Evolutionary conservation across 306 rosid species (phyloP).

Genomic region (Cucurbita pepo): DNA sequence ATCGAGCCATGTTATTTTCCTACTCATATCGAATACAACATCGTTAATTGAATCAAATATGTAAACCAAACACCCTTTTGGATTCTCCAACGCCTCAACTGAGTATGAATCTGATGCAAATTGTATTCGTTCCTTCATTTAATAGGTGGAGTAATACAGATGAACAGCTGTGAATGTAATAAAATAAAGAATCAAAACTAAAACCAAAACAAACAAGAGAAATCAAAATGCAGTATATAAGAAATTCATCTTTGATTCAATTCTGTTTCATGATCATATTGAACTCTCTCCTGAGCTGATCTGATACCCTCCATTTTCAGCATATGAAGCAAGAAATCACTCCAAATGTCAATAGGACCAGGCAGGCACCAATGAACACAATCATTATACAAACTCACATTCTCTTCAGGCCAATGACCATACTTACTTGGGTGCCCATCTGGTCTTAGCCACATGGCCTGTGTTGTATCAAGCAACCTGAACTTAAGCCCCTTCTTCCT

Average conservation of each 20-base stretch:
- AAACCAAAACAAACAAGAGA: not conserved
- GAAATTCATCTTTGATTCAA: not conserved
- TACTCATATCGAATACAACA: not conserved
- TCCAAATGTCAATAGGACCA: slow-evolving; percentile 75
- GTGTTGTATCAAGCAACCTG: slow-evolving; percentile 54
- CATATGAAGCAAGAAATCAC: slow-evolving; percentile 58
- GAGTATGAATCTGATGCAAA: not conserved
- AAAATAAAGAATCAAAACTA: not conserved
- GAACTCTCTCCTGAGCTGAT: slow-evolving; percentile 44
- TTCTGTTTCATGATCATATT: slow-evolving; percentile 11
- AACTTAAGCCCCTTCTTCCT: slow-evolving; percentile 37
- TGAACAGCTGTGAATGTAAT: not conserved
- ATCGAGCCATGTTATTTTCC: not conserved
- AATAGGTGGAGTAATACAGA: not conserved
- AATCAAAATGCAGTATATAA: not conserved
- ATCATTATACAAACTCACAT: slow-evolving; percentile 59
- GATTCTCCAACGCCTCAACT: not conserved
- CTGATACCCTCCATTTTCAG: slow-evolving; percentile 62
- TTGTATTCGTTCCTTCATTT: not conserved
- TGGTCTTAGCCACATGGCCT: slow-evolving; percentile 51
- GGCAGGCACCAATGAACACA: slow-evolving; percentile 95
- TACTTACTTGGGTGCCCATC: slow-evolving; percentile 85
- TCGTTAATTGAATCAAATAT: not conserved
- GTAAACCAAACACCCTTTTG: not conserved
- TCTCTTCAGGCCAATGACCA: slow-evolving; percentile 73